These are phyloP conservation scores for Glutinoglossum americanum DNA, from an alignment of 495 filamentous ascomycete genomes.

Conservation along the genomic window DNA sequence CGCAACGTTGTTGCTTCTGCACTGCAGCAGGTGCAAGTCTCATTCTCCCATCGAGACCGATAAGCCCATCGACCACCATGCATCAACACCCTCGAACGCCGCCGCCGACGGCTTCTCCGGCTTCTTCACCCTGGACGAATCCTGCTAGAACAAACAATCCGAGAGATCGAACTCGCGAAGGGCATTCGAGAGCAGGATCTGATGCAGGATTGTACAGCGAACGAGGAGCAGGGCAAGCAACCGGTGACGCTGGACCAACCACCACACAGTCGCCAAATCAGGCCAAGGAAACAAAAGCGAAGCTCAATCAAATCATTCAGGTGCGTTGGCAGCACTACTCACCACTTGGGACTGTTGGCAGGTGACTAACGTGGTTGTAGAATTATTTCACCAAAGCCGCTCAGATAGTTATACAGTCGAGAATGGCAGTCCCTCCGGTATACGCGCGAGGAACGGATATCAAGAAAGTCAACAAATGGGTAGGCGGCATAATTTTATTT, in stretches of 20 bases:
- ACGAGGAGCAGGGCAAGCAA: constrained; percentile 17
- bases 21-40: not conserved
- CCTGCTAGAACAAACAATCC: constrained; percentile 47
- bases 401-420: constrained; percentile 60
- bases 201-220: constrained; percentile 18
- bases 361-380: constrained; percentile 21
- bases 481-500: constrained; percentile 26
- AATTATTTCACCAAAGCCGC: constrained; percentile 84
- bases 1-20: not conserved
- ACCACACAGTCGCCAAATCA: constrained; percentile 17
- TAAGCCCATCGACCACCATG: constrained; percentile 25
- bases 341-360: constrained; percentile 5
- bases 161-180: constrained; percentile 33
- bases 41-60: not conserved
- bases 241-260: constrained; percentile 24
- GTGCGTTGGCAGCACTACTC: constrained; percentile 25
- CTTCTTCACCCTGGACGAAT: constrained; percentile 42
- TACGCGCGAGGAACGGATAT: constrained; percentile 33
- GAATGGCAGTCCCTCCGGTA: constrained; percentile 44
- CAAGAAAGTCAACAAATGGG: constrained; percentile 76
- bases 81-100: constrained; percentile 67
- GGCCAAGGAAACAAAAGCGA: constrained; percentile 39
- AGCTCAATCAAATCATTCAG: constrained; percentile 79
- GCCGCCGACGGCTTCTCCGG: constrained; percentile 39
- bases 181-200: constrained; percentile 12